These are phyloP conservation scores for Eutrema heterophyllum DNA, from an alignment of 345 rosid species.

Conservation along the genomic window DNA sequence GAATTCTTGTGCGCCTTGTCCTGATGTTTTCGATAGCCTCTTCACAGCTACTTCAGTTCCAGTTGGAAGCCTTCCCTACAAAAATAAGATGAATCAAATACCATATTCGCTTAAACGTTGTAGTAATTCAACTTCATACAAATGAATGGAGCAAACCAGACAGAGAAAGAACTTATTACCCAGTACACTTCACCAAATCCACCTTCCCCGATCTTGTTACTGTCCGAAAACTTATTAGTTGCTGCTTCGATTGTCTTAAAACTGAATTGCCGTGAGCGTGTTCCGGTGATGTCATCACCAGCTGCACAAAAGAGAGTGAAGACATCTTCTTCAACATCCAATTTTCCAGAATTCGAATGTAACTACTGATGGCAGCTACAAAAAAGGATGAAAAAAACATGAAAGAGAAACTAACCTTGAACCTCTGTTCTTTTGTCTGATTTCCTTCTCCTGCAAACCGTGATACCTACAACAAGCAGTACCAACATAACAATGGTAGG, in stretches of 20 bases:
- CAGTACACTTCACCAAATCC: constrained; percentile 14
- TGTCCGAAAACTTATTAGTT: background rate
- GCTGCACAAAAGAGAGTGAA: constrained; percentile 1
- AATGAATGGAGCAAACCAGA: too few relatives aligned
- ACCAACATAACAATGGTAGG: background rate
- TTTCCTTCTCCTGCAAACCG: background rate
- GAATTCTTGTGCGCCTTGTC: constrained; percentile 1
- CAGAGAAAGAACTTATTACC: background rate
- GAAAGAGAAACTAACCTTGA: background rate
- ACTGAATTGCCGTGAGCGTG: background rate
- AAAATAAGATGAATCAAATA: background rate
- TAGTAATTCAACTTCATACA: background rate
- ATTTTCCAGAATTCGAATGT: background rate
- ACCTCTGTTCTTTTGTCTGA: background rate
- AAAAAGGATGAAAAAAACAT: background rate
- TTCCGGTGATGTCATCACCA: background rate
- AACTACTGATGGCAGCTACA: too few relatives aligned
- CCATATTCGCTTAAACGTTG: background rate
- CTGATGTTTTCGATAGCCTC: constrained; percentile 15
- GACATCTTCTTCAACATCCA: background rate
- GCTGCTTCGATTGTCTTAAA: constrained; percentile 10
- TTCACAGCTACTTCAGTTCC: constrained; percentile 13
- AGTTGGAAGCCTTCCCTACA: background rate
- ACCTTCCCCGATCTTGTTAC: background rate
- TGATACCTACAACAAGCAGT: background rate